Percentiles rank a stretch among this genome's conserved stretches.
Conservation (phyloP, 805 yeast species). For the Myxozyma geophila region DNA sequence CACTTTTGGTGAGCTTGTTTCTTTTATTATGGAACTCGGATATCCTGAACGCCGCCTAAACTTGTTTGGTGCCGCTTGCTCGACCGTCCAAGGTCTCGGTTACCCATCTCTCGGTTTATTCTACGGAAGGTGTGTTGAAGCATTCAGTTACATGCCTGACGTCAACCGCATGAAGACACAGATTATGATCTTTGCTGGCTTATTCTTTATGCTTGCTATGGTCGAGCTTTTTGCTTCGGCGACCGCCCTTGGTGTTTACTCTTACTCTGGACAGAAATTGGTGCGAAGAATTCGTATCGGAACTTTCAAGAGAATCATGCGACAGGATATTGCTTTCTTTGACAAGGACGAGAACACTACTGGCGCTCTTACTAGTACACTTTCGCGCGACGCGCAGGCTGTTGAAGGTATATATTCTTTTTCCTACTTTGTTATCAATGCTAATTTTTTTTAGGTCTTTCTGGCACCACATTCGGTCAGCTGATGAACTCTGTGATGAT, state of each 20-base stretch:
- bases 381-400: conserved; percentile 42
- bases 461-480: conserved; percentile 42
- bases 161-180: conserved; percentile 40
- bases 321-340: conserved; percentile 42
- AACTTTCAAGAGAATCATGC: conserved; percentile 37
- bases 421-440: not conserved
- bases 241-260: conserved; percentile 19
- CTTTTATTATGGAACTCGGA: conserved; percentile 15
- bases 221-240: conserved; percentile 25
- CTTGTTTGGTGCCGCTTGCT: conserved; percentile 14
- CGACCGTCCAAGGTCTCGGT: conserved; percentile 46
- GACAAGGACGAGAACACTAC: conserved; percentile 41
- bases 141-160: conserved; percentile 39
- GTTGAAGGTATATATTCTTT: conserved; percentile 29
- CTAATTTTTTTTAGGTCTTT: conserved; percentile 15
- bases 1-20: conserved; percentile 1
- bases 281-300: conserved; percentile 38
- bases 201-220: conserved; percentile 40
- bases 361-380: conserved; percentile 39
- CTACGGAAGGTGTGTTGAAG: conserved; percentile 46
- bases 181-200: conserved; percentile 40
- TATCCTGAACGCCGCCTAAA: conserved; percentile 17
- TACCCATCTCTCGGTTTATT: conserved; percentile 48
- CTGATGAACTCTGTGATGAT: conserved; percentile 44
- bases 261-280: conserved; percentile 33